phyloP scores from a whole-genome alignment of 208 protist species.

The Balamuthia mandrillaris region DNA sequence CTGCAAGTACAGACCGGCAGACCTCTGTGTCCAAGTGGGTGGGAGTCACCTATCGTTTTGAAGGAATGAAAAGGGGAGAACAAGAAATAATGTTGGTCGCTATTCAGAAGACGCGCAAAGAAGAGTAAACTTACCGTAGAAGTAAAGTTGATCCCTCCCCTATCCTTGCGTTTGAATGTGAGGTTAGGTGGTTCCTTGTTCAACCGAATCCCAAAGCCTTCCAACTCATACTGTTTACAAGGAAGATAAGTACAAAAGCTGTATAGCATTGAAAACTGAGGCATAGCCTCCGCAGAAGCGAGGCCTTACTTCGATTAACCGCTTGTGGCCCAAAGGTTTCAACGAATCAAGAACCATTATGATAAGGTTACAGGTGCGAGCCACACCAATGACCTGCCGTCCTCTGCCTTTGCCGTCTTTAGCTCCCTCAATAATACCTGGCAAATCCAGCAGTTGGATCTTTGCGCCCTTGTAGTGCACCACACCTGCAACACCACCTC shows the following conservation, averaged over 20 bases:
- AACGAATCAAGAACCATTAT: conserved; percentile 95
- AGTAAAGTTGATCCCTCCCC: conserved; percentile 75
- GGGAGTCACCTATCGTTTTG: neutral
- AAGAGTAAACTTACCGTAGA: conserved; percentile 30
- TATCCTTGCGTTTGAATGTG: conserved; percentile 89
- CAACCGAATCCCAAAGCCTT: conserved; percentile 97
- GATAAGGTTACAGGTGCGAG: conserved; percentile 94
- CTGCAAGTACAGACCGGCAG: conserved; percentile 72
- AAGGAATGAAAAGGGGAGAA: neutral
- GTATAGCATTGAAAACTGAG: neutral
- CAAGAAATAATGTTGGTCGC: neutral
- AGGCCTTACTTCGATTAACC: conserved; percentile 73
- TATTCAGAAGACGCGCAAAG: neutral
- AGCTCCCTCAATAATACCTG: conserved; percentile 98
- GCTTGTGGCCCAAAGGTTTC: conserved; percentile 89
- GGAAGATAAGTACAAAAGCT: neutral
- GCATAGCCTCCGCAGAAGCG: neutral
- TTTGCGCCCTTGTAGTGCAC: conserved; percentile 82
- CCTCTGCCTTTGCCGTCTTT: conserved; percentile 98
- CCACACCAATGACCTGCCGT: conserved; percentile 93
- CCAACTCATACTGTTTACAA: conserved; percentile 92
- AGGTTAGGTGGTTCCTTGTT: conserved; percentile 95
- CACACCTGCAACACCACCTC: conserved; percentile 49
- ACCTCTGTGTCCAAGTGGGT: conserved; percentile 63
- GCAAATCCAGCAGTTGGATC: conserved; percentile 90